These are phyloP conservation scores for Hypsizygus marmoreus DNA, from an alignment of 768 basidiomycete species.

Conservation along the genomic window DNA sequence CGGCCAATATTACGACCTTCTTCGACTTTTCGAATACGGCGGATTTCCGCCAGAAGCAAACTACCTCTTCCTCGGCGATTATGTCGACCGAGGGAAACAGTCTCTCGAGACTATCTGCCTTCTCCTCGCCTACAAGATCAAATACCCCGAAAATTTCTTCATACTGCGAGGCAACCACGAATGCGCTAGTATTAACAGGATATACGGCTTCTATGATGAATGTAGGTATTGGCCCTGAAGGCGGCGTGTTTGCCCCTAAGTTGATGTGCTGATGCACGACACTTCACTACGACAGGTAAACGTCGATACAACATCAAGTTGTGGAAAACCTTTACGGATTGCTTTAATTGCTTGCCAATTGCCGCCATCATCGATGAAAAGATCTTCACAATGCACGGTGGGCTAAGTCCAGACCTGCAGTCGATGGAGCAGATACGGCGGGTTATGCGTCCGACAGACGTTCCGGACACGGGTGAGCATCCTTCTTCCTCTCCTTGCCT, in stretches of 20 bases:
- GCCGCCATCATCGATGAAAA: conserved; percentile 99
- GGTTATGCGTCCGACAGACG: conserved; percentile 98
- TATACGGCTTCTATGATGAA: conserved; percentile 99
- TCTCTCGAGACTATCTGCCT: conserved; percentile 99
- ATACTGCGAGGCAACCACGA: conserved; percentile 99
- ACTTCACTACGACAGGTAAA: conserved; percentile 67
- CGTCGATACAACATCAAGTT: conserved; percentile 99
- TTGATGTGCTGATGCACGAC: conserved; percentile 11
- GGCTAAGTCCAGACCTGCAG: conserved; percentile 94
- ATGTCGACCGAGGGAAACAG: conserved; percentile 99
- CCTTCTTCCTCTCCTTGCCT: not conserved
- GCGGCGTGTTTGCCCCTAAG: conserved; percentile 8
- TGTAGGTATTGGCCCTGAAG: conserved; percentile 57
- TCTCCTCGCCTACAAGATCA: conserved; percentile 99
- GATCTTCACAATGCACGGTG: conserved; percentile 99
- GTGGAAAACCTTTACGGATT: conserved; percentile 99
- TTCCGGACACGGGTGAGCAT: conserved; percentile 90
- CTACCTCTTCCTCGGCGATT: conserved; percentile 99
- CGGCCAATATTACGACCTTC: conserved; percentile 98
- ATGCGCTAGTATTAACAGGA: conserved; percentile 98
- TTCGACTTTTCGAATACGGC: conserved; percentile 97
- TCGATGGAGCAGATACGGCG: conserved; percentile 99
- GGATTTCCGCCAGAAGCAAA: conserved; percentile 99
- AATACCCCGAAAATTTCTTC: conserved; percentile 99
- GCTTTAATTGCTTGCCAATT: conserved; percentile 99